Evolutionary conservation across 139 green algal genomes (phyloP), one percentile per base, ranked within the genome.

Genomic region (Chlamydomonas sphaeroides): DNA sequence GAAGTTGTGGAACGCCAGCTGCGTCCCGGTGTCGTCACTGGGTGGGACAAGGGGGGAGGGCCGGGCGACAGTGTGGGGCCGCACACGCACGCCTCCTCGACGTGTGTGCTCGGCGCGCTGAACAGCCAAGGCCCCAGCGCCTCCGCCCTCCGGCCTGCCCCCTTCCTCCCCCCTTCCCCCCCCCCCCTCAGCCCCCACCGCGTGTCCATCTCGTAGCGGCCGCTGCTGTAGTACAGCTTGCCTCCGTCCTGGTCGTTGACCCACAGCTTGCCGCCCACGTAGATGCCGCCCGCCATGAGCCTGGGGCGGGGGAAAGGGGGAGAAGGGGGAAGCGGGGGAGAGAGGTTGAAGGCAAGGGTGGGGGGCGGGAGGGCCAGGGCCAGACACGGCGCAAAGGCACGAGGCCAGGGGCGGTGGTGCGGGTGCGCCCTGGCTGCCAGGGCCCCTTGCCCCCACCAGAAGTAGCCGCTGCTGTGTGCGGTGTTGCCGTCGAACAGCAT

Each of bases 401-500:
- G n/a, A n/a, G n/a, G n/a, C n/a, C n/a, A n/a, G n/a, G n/a, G n/a
- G n/a, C n/a, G n/a, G n/a, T n/a, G n/a, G n/a, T n/a, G n/a, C n/a
- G n/a, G n/a, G n/a, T n/a, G n/a, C n/a, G n/a, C n/a, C n/a, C n/a
- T n/a, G n/a, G n/a, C n/a, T n/a, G 45, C 45, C 45, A 10, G 6
- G n/a, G 28, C 61, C 61, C 5, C 28, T 6, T 21, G 8, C 30
- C 61, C 35, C 3, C 59, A 70, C 59, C 59, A 80, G 59, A 80
- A 80, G 57, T 80, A 80, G 36, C 87, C 85, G 36, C 82, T 81
- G 59, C 74, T 89, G 85, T 94, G 90, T 4, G 85, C 90, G 3
- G 84, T 92, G 87, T 93, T 93, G 51, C 84, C 81, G 35, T 85
- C 77, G 45, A 93, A 90, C 28, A 63, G 77, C 68, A 68, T 71